Evolutionary conservation across 1,284 basidiomycete genomes (phyloP).

Genomic region (Fomitopsis palustris): DNA sequence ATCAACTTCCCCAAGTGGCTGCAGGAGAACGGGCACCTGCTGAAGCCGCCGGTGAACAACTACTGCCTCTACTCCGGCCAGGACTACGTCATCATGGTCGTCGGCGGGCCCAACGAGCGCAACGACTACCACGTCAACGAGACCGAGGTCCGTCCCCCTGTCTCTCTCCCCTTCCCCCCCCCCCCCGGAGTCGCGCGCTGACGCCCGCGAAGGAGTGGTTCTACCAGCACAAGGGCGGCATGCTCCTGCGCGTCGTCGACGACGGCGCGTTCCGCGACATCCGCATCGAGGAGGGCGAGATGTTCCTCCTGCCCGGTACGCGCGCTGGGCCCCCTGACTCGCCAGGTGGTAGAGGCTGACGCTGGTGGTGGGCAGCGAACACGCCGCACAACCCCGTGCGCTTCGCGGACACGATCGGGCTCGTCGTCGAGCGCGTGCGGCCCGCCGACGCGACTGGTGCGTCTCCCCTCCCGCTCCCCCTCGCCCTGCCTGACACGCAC

Average conservation of each 20-base stretch:
- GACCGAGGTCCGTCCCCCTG: conserved; percentile 62
- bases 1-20: conserved; percentile 89
- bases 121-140: conserved; percentile 94
- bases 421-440: conserved; percentile 92
- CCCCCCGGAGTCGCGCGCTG: background rate
- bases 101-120: conserved; percentile 90
- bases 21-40: conserved; percentile 68
- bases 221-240: conserved; percentile 90
- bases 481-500: background rate
- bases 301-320: conserved; percentile 91
- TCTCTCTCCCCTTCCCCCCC: background rate
- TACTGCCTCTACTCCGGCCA: conserved; percentile 83
- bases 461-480: conserved; percentile 10
- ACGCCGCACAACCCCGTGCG: conserved; percentile 95
- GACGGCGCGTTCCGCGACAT: conserved; percentile 88
- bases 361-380: conserved; percentile 78
- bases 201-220: conserved; percentile 80
- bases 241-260: conserved; percentile 87
- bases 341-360: too few relatives aligned
- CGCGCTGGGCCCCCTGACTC: too few relatives aligned
- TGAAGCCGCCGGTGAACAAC: conserved; percentile 90
- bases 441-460: conserved; percentile 61
- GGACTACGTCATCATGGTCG: conserved; percentile 88
- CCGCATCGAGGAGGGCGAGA: conserved; percentile 89
- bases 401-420: conserved; percentile 86